Evolutionary conservation across 83 land plant species (phyloP).

Genomic region (Diphasiastrum complanatum): DNA sequence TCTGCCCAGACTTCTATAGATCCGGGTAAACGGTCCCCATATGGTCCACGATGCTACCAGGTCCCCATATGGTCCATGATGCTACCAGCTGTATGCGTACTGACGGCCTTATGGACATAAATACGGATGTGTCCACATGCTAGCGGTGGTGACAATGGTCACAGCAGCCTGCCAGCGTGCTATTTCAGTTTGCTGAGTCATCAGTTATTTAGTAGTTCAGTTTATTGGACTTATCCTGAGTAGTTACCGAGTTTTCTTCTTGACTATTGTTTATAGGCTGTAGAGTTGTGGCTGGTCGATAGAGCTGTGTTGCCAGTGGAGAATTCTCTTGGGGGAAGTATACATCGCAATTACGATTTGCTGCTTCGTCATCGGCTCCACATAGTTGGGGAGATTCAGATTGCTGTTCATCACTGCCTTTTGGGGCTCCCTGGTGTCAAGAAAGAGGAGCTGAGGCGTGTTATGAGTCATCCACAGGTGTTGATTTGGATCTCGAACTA

Average conservation of each 20-base stretch:
- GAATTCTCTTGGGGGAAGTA: constrained; percentile 29
- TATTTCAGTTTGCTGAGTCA: background rate
- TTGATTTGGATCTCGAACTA: background rate
- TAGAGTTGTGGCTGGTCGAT: constrained; percentile 30
- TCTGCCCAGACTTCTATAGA: no score
- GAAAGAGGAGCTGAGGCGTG: constrained; percentile 28
- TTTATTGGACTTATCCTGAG: background rate
- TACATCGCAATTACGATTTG: constrained; percentile 29
- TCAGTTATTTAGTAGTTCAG: background rate
- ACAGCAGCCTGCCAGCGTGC: no score
- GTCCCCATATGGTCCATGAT: no score
- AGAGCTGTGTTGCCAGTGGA: constrained; percentile 28
- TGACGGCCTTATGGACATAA: no score
- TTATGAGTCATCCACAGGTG: constrained; percentile 24
- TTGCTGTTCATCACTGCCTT: constrained; percentile 31
- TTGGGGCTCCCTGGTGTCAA: constrained; percentile 29
- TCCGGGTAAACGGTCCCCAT: no score
- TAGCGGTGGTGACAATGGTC: no score
- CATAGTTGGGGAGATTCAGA: constrained; percentile 33
- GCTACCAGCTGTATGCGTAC: no score
- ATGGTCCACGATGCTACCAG: no score
- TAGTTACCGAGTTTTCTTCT: background rate
- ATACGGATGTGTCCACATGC: no score
- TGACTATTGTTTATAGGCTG: constrained; percentile 6
- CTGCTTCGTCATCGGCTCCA: constrained; percentile 31